A percentile compares a stretch with the other conserved stretches of the same genome.
Evolutionary conservation across 306 rosid species (phyloP).

Genomic region (Prunus campanulata): DNA sequence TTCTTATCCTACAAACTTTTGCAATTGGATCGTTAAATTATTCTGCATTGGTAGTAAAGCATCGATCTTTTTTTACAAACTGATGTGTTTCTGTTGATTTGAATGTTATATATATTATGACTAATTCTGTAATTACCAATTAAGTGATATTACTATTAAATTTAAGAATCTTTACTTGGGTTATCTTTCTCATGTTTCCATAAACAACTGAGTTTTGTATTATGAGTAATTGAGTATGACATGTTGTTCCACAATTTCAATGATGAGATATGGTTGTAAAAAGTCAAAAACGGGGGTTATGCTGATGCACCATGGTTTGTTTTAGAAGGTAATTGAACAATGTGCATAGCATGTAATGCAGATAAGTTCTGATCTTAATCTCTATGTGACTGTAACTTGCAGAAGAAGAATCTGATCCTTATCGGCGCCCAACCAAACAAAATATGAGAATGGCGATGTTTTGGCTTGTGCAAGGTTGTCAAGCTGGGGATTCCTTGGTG

Average conservation of each 20-base stretch:
- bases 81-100: neutral
- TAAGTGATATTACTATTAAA: neutral
- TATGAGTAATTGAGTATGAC: neutral
- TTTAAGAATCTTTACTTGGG: neutral
- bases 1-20: neutral
- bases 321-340: neutral
- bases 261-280: neutral
- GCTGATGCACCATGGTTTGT: neutral
- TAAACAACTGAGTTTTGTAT: neutral
- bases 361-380: neutral
- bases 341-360: neutral
- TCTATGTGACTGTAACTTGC: conserved; percentile 3
- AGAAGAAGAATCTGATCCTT: conserved; percentile 48
- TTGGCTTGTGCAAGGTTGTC: conserved; percentile 50
- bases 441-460: conserved; percentile 44
- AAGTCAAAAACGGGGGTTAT: neutral
- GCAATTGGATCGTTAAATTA: neutral
- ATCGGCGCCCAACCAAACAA: conserved; percentile 33
- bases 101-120: neutral
- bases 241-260: neutral
- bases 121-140: neutral
- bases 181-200: neutral
- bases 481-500: conserved; percentile 50
- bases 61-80: neutral
- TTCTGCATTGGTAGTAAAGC: neutral